A percentile compares a stretch with the other conserved stretches of the same genome.
These are phyloP conservation scores for Discostella pseudostelligera DNA, from an alignment of 108 stramenopile species.

Conservation along the genomic window DNA sequence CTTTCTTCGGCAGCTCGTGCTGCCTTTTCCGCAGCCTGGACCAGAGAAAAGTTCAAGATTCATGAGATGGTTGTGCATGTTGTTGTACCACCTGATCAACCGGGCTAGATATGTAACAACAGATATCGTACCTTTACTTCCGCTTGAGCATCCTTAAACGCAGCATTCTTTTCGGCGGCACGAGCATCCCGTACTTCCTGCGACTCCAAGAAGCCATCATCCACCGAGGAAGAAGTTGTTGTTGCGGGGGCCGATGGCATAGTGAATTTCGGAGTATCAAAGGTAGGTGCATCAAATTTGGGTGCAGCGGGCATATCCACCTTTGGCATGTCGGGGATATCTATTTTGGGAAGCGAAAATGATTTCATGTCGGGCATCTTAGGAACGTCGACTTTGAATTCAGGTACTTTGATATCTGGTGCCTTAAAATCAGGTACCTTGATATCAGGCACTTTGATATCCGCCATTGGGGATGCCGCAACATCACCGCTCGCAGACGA, in stretches of 20 bases:
- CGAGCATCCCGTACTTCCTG: conserved; percentile 79
- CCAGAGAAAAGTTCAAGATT: conserved; percentile 12
- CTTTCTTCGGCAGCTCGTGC: conserved; percentile 45
- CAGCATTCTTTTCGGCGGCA: conserved; percentile 54
- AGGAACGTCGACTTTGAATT: conserved; percentile 43
- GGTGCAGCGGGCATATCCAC: conserved; percentile 47
- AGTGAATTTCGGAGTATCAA: conserved; percentile 42
- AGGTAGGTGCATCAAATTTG: conserved; percentile 51
- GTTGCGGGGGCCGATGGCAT: conserved; percentile 39
- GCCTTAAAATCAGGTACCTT: conserved; percentile 42
- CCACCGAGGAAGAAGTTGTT: conserved; percentile 10
- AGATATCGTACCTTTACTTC: conserved; percentile 54
- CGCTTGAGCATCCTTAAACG: conserved; percentile 61
- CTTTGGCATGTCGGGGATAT: conserved; percentile 45
- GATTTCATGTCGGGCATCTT: conserved; percentile 25
- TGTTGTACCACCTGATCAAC: neutral
- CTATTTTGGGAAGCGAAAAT: conserved; percentile 30
- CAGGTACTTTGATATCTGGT: conserved; percentile 50
- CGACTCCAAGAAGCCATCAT: conserved; percentile 40
- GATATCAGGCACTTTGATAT: conserved; percentile 42
- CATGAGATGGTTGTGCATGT: neutral
- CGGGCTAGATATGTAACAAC: neutral
- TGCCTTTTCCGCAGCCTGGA: conserved; percentile 55
- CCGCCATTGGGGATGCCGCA: no score
- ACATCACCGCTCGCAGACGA: conserved; percentile 16